phyloP scores from a whole-genome alignment of 371 early-diverging fungal genomes.

The Mucor lusitanicus region DNA sequence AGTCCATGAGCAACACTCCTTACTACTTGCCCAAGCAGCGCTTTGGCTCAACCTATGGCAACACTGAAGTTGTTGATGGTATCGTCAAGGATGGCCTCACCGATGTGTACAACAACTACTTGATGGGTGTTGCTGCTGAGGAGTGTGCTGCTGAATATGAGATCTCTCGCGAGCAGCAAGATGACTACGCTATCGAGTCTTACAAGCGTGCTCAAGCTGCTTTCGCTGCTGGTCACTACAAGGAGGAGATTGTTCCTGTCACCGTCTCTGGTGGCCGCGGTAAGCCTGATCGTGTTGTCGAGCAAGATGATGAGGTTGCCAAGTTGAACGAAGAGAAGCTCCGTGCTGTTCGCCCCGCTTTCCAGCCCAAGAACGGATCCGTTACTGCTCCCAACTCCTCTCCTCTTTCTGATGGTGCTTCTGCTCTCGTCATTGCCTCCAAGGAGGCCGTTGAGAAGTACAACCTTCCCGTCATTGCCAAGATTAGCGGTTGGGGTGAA shows the following conservation, averaged over 20 bases:
- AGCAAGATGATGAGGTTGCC: slow-evolving; percentile 76
- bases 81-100: slow-evolving; percentile 91
- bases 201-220: slow-evolving; percentile 92
- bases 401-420: slow-evolving; percentile 93
- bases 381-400: slow-evolving; percentile 97
- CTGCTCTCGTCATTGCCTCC: slow-evolving; percentile 88
- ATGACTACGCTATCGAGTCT: slow-evolving; percentile 85
- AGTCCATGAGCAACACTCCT: slow-evolving; percentile 97
- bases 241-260: slow-evolving; percentile 88
- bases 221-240: slow-evolving; percentile 70
- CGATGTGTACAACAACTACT: slow-evolving; percentile 84
- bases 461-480: slow-evolving; percentile 76
- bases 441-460: slow-evolving; percentile 75
- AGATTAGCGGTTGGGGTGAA: slow-evolving; percentile 74
- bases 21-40: slow-evolving; percentile 87
- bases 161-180: slow-evolving; percentile 85
- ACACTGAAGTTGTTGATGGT: slow-evolving; percentile 84
- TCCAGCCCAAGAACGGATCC: slow-evolving; percentile 82
- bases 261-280: slow-evolving; percentile 82
- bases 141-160: slow-evolving; percentile 84
- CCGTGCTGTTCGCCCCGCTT: slow-evolving; percentile 86
- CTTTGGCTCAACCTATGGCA: slow-evolving; percentile 84
- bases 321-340: slow-evolving; percentile 81
- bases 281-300: slow-evolving; percentile 80
- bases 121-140: slow-evolving; percentile 96